Evolutionary conservation across 345 rosid genomes (phyloP).

Genomic region (Gossypium sturtianum): DNA sequence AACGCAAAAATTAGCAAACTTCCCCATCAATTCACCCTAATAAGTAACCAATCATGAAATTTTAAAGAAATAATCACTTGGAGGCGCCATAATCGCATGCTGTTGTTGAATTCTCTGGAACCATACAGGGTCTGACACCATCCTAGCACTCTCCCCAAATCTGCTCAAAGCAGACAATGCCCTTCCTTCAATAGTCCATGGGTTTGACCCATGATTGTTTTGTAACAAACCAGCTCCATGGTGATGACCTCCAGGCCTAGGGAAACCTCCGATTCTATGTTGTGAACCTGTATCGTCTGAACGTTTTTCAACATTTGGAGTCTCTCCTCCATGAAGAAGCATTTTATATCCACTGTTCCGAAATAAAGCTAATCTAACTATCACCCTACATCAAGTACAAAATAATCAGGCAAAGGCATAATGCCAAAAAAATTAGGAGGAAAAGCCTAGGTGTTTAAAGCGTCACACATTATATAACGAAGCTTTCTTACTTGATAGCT

Average conservation of each 20-base stretch:
- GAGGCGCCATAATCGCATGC: slow-evolving; percentile 50
- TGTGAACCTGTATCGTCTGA: slow-evolving; percentile 32
- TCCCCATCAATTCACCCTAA: not conserved
- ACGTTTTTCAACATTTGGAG: slow-evolving; percentile 51
- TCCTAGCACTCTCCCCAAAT: slow-evolving; percentile 78
- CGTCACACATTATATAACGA: not conserved
- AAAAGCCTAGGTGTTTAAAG: not conserved
- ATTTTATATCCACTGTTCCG: slow-evolving; percentile 74
- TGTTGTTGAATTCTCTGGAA: slow-evolving; percentile 59
- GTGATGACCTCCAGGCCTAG: slow-evolving; percentile 21
- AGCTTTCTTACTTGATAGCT: slow-evolving; percentile 64
- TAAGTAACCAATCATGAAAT: slow-evolving; percentile 5
- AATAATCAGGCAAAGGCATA: slow-evolving; percentile 10
- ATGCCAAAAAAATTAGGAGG: not conserved
- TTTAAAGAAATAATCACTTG: slow-evolving; percentile 26
- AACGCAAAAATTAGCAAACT: slow-evolving; percentile 10
- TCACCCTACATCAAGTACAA: slow-evolving; percentile 41
- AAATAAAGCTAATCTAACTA: slow-evolving; percentile 68
- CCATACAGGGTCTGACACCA: slow-evolving; percentile 48
- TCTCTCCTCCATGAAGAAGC: slow-evolving; percentile 92
- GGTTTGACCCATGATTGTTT: slow-evolving; percentile 29
- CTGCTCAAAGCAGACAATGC: slow-evolving; percentile 75
- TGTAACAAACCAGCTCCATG: slow-evolving; percentile 23
- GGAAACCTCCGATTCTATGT: slow-evolving; percentile 21
- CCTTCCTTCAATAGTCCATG: slow-evolving; percentile 71